A percentile compares a stretch with the other conserved stretches of the same genome.
These are phyloP conservation scores for Albizia julibrissin DNA, from an alignment of 306 rosid species.

Conservation along the genomic window DNA sequence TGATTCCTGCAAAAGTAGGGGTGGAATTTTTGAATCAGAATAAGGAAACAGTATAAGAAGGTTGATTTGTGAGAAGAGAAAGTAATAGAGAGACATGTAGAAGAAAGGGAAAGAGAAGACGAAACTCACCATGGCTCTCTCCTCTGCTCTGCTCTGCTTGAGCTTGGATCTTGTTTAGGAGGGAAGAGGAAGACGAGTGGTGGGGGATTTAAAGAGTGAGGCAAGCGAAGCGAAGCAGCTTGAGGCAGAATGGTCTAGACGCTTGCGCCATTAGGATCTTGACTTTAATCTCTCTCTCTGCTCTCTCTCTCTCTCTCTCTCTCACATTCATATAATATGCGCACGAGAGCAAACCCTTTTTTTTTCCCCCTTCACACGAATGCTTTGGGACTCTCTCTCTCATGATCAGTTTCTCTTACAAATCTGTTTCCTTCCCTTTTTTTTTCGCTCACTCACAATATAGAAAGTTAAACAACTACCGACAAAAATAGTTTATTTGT, in stretches of 20 bases:
- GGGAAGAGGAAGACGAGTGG: constrained; percentile 33
- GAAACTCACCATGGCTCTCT: constrained; percentile 45
- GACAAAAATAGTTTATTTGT: neutral
- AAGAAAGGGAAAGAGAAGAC: neutral
- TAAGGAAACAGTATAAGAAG: neutral
- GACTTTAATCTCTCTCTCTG: constrained; percentile 36
- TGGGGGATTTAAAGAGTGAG: constrained; percentile 54
- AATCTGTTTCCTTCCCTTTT: neutral
- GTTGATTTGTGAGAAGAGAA: neutral
- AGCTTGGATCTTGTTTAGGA: constrained; percentile 41
- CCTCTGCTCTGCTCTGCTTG: neutral
- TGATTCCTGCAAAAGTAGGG: constrained; percentile 37
- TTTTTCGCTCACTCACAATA: neutral
- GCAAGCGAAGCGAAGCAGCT: constrained; percentile 23
- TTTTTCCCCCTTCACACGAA: no score
- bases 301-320: neutral
- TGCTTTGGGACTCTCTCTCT: neutral
- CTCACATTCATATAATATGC: neutral
- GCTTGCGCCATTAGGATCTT: constrained; percentile 25
- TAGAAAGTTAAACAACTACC: neutral
- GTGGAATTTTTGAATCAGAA: neutral
- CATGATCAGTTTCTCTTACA: neutral
- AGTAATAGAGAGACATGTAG: neutral
- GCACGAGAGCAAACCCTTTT: neutral
- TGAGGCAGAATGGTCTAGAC: constrained; percentile 47